Evolutionary conservation across 495 filamentous ascomycete species (phyloP).

Genomic region (Aspergillus sclerotiicarbonarius): DNA sequence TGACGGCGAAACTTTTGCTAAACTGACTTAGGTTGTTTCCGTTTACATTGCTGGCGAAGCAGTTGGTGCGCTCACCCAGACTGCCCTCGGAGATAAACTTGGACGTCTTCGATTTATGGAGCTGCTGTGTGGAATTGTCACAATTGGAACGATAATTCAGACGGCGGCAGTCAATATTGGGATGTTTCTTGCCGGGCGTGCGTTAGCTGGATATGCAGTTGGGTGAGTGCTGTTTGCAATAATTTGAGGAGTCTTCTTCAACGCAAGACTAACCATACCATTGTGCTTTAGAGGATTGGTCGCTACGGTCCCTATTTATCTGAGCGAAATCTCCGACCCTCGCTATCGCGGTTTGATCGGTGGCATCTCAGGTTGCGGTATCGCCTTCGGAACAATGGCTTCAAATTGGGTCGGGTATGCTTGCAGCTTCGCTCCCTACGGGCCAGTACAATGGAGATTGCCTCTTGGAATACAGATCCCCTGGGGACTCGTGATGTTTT

Average conservation of each 20-base stretch:
- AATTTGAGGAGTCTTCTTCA: not conserved
- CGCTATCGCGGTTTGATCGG: slow-evolving; percentile 54
- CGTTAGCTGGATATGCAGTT: slow-evolving; percentile 54
- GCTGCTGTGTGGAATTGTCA: slow-evolving; percentile 55
- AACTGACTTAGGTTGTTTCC: slow-evolving; percentile 44
- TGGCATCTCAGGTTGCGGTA: slow-evolving; percentile 57
- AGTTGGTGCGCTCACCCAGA: slow-evolving; percentile 52
- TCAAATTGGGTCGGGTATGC: slow-evolving; percentile 60
- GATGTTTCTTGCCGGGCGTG: slow-evolving; percentile 59
- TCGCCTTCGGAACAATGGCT: slow-evolving; percentile 57
- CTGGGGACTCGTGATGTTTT: slow-evolving; percentile 58
- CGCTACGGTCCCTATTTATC: slow-evolving; percentile 58
- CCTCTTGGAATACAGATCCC: slow-evolving; percentile 59
- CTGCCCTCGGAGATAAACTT: slow-evolving; percentile 52
- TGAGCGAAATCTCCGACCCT: slow-evolving; percentile 56
- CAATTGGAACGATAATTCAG: slow-evolving; percentile 55
- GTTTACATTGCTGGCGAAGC: slow-evolving; percentile 61
- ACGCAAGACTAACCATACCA: not conserved
- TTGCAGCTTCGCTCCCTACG: slow-evolving; percentile 54
- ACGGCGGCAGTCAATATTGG: slow-evolving; percentile 57
- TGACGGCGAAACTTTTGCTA: not conserved
- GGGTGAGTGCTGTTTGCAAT: slow-evolving; percentile 33
- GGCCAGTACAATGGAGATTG: slow-evolving; percentile 54
- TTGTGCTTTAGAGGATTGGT: slow-evolving; percentile 43
- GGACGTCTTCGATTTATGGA: slow-evolving; percentile 61